Conservation (phyloP, 2,329 filamentous ascomycete species). For the Teratosphaeria epicoccoides region DNA sequence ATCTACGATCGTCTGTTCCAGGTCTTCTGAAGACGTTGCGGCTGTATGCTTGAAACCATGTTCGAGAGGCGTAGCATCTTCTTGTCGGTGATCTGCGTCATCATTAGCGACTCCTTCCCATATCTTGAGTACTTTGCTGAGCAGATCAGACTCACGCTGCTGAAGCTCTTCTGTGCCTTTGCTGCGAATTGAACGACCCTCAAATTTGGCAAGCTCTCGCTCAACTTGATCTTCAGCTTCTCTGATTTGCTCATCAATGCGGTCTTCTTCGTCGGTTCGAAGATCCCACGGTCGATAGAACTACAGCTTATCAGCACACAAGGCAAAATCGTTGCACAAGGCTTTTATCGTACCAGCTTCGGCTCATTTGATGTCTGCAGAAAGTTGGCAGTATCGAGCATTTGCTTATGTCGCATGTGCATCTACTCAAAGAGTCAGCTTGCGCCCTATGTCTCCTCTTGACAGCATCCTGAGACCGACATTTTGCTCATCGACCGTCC, state of each 20-base stretch:
- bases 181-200: slow-evolving; percentile 19
- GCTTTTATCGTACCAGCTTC: slow-evolving; percentile 51
- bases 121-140: neutral
- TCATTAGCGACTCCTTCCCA: neutral
- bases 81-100: neutral
- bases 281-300: slow-evolving; percentile 80
- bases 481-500: slow-evolving; percentile 62
- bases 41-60: neutral
- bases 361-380: slow-evolving; percentile 63
- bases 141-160: neutral
- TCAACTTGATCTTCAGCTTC: slow-evolving; percentile 54
- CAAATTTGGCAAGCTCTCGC: slow-evolving; percentile 55
- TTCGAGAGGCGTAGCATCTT: neutral
- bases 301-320: slow-evolving; percentile 36
- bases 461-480: slow-evolving; percentile 43
- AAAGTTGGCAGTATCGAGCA: slow-evolving; percentile 61
- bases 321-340: neutral
- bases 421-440: slow-evolving; percentile 35
- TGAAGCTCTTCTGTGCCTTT: neutral
- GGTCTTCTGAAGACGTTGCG: neutral
- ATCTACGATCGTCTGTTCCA: neutral
- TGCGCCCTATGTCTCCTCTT: neutral
- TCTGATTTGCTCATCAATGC: slow-evolving; percentile 59
- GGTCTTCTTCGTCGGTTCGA: slow-evolving; percentile 55
- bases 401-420: slow-evolving; percentile 60